Conservation (phyloP, 164 flowering plant species). For the Vitis riparia region DNA sequence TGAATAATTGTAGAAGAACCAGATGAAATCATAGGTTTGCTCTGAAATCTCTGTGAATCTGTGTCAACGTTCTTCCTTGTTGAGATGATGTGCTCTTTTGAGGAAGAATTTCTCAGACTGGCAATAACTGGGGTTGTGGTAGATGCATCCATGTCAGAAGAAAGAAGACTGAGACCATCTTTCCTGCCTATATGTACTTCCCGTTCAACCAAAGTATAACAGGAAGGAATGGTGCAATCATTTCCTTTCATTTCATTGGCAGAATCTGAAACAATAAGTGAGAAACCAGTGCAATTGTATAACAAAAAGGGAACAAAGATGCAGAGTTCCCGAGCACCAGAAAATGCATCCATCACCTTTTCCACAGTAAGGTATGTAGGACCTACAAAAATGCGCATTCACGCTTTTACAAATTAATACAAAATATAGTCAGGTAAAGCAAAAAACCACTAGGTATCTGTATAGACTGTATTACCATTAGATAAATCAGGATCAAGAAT, state of each 20-base stretch:
- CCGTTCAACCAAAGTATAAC: conserved; percentile 52
- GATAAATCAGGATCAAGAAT: conserved; percentile 45
- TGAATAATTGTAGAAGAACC: conserved; percentile 13
- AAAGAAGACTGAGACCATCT: conserved; percentile 60
- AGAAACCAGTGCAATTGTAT: conserved; percentile 77
- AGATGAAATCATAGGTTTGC: conserved; percentile 23
- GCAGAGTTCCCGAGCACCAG: conserved; percentile 84
- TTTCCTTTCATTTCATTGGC: conserved; percentile 40
- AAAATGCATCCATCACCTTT: conserved; percentile 75
- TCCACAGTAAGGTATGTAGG: conserved; percentile 59
- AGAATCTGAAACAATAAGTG: conserved; percentile 54
- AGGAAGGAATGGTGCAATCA: conserved; percentile 54
- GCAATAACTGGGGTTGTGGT: conserved; percentile 11
- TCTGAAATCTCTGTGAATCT: conserved; percentile 11
- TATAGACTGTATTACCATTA: conserved; percentile 38
- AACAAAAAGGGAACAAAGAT: conserved; percentile 78
- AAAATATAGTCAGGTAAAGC: not conserved
- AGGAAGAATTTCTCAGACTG: conserved; percentile 10
- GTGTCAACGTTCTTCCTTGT: conserved; percentile 24
- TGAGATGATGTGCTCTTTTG: conserved; percentile 30
- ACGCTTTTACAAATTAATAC: not conserved
- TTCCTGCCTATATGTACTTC: conserved; percentile 31
- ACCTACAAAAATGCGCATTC: conserved; percentile 41
- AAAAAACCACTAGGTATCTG: no score
- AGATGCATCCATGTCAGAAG: conserved; percentile 29